Conservation (phyloP, 352 stramenopile species). For the Pythium guiyangense region DNA sequence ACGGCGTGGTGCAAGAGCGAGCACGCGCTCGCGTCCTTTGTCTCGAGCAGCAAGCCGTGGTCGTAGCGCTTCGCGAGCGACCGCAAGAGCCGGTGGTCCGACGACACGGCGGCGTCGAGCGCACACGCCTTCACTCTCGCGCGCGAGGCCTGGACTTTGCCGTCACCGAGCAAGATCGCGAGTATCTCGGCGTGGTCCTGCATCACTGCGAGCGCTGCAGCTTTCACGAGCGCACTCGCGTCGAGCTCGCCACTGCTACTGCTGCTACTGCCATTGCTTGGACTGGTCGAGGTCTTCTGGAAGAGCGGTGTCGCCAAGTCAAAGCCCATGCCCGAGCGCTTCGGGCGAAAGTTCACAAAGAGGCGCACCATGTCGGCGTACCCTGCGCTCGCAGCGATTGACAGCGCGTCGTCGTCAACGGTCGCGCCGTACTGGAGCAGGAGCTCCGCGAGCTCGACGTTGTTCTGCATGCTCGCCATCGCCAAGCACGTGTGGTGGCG, state of each 20-base stretch:
- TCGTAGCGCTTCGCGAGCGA: conserved; percentile 47
- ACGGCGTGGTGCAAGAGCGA: conserved; percentile 64
- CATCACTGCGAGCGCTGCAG: conserved; percentile 41
- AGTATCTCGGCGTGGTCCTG: conserved; percentile 40
- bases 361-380: conserved; percentile 33
- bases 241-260: conserved; percentile 28
- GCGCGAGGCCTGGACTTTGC: conserved; percentile 24
- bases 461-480: conserved; percentile 40
- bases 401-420: conserved; percentile 59
- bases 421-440: conserved; percentile 54
- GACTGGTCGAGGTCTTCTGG: conserved; percentile 1
- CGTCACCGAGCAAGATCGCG: conserved; percentile 44
- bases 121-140: conserved; percentile 33
- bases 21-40: conserved; percentile 36
- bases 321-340: conserved; percentile 9
- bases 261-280: no score
- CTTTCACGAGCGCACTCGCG: conserved; percentile 28
- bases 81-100: conserved; percentile 50
- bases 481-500: conserved; percentile 42
- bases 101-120: conserved; percentile 38
- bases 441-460: conserved; percentile 43
- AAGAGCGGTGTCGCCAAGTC: conserved; percentile 22
- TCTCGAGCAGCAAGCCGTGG: conserved; percentile 33
- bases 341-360: conserved; percentile 27
- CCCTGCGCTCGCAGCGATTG: conserved; percentile 34